Conservation (phyloP, 805 yeast species). For the Saccharomycopsis sp. region DNA sequence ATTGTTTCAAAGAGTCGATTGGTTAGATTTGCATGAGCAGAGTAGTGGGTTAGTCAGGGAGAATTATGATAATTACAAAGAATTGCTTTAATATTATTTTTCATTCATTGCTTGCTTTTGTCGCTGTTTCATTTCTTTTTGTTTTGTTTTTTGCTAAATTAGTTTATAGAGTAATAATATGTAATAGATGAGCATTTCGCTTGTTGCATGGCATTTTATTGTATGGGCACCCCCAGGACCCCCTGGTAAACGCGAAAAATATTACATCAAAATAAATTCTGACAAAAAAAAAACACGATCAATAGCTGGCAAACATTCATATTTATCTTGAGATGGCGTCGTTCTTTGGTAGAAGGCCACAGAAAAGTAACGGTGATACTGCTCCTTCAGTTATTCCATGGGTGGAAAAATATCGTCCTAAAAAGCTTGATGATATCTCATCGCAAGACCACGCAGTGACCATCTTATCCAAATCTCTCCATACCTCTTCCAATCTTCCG, state of each 20-base stretch:
- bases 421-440: conserved; percentile 74
- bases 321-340: too few species aligned
- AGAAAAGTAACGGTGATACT: too few species aligned
- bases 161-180: background rate
- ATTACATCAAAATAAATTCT: too few species aligned
- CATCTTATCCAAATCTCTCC: conserved; percentile 69
- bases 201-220: too few species aligned
- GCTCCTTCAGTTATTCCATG: background rate
- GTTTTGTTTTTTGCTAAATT: background rate
- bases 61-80: conserved; percentile 23
- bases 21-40: conserved; percentile 65
- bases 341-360: background rate
- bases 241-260: too few species aligned
- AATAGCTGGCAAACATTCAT: too few species aligned
- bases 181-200: background rate
- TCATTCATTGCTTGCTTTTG: background rate
- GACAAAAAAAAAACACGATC: too few species aligned
- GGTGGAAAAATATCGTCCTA: conserved; percentile 47
- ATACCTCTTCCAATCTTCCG: conserved; percentile 75
- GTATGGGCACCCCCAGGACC: too few species aligned
- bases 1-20: conserved; percentile 43
- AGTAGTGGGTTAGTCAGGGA: conserved; percentile 51
- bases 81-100: conserved; percentile 4
- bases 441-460: conserved; percentile 88
- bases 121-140: background rate